These are phyloP conservation scores for Canavalia gladiata DNA, from an alignment of 306 rosid species.

Conservation along the genomic window DNA sequence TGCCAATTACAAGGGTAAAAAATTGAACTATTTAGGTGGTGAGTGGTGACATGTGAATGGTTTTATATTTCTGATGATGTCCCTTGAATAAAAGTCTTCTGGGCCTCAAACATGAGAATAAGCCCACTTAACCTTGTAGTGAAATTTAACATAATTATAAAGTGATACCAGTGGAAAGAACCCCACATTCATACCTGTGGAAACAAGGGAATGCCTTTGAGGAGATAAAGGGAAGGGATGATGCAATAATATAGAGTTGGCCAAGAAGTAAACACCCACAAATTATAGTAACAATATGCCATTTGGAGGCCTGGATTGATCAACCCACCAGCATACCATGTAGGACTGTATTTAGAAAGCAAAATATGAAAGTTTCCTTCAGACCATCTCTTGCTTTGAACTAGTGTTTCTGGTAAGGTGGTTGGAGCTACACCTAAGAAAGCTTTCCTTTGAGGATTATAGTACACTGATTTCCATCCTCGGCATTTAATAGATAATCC, in stretches of 20 bases:
- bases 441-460: constrained; percentile 71
- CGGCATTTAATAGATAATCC: constrained; percentile 69
- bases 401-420: constrained; percentile 63
- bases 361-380: constrained; percentile 78
- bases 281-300: constrained; percentile 57
- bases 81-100: background rate
- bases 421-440: constrained; percentile 77
- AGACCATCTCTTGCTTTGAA: constrained; percentile 91
- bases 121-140: background rate
- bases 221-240: constrained; percentile 48
- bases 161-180: background rate
- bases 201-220: constrained; percentile 51
- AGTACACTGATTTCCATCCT: constrained; percentile 86
- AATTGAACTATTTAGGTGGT: background rate
- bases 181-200: constrained; percentile 39
- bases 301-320: constrained; percentile 68
- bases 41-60: background rate
- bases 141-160: background rate
- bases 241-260: constrained; percentile 47
- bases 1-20: background rate
- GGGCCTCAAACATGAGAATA: background rate
- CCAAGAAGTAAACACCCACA: constrained; percentile 63
- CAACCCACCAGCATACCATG: constrained; percentile 55
- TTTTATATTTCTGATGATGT: background rate
- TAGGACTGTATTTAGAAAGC: constrained; percentile 65